Base-by-base conservation (phyloP, 768 basidiomycete genomes). In the Boletus pseudo-olivaceus region DNA sequence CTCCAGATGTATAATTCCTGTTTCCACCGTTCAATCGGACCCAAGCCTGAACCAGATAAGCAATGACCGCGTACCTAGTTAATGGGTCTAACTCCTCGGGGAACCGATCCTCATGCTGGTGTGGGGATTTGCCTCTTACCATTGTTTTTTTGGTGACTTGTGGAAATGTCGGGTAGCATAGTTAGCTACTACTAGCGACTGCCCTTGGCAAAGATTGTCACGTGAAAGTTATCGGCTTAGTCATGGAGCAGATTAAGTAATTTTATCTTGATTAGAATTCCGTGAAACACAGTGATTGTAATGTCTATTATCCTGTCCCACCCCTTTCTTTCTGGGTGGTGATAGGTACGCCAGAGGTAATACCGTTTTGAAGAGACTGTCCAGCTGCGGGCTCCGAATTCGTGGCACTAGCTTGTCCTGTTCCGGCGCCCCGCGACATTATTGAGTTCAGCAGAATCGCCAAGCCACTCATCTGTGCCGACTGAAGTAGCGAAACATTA, bases 381-480 rank as follows among this genome's bases (percentile, higher is more conserved):
- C 48, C 56, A 33, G 43, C 35, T 15, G 43, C n/a, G n/a, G 61
- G 49, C 45, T 55, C 54, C 26, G 53, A 17, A 30, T 23, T 63
- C 19, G 59, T 47, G 29, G 54, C 17, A 34, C 44, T 58, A 14
- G 57, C 30, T 39, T 70, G 64, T 17, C 64, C 64, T 40, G 70
- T 55, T 39, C 59, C 62, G 23, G 54, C 27, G 7, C 72, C 67
- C 58, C 80, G 76, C 27, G 82, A 77, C 77, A 88, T 84, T 58
- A 90, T 67, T 3, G 85, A 82, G 68, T 88, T 90, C 56, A 91
- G 68, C 11, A 91, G 73, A 57, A 85, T 73, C 19, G 87, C 87
- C 59, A 90, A 62, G 14, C 88, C 87, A 64, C 78, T 87, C 83
- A 88, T 85, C 63, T 92, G 90, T n/a, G 81, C 74, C 17, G 82